A percentile compares a stretch with the other conserved stretches of the same genome.
Evolutionary conservation across 257 asterid species (phyloP).

Genomic region (Orobanche coerulescens): DNA sequence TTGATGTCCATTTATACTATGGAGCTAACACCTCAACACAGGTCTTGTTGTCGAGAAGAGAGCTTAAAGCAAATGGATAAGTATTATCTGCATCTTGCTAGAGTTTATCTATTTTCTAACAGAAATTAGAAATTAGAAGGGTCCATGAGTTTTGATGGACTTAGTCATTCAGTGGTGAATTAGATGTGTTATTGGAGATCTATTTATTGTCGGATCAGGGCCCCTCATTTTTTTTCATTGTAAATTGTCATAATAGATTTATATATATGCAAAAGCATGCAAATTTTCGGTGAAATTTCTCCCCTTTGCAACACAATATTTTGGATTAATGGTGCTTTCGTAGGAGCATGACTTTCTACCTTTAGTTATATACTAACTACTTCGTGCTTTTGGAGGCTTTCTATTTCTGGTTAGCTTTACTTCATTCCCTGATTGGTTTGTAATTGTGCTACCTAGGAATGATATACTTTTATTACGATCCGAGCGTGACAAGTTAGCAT

Average conservation of each 20-base stretch:
- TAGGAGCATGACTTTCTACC: not conserved
- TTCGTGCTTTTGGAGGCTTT: not conserved
- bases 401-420: not conserved
- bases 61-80: not conserved
- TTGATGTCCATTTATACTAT: not conserved
- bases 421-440: conserved; percentile 12
- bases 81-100: not conserved
- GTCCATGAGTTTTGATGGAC: not conserved
- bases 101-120: not conserved
- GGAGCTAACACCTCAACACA: not conserved
- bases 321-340: not conserved
- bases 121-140: not conserved
- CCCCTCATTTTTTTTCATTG: not conserved
- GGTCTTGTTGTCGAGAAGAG: not conserved
- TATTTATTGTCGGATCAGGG: not conserved
- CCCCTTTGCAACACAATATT: not conserved
- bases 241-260: not conserved
- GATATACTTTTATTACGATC: conserved; percentile 54
- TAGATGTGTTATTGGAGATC: not conserved
- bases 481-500: conserved; percentile 68
- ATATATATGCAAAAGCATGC: not conserved
- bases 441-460: conserved; percentile 33
- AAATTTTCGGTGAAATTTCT: not conserved
- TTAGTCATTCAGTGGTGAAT: conserved; percentile 8
- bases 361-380: not conserved